Evolutionary conservation across 345 rosid genomes (phyloP), one percentile per base, ranked within the genome.

Genomic region (Murraya paniculata): DNA sequence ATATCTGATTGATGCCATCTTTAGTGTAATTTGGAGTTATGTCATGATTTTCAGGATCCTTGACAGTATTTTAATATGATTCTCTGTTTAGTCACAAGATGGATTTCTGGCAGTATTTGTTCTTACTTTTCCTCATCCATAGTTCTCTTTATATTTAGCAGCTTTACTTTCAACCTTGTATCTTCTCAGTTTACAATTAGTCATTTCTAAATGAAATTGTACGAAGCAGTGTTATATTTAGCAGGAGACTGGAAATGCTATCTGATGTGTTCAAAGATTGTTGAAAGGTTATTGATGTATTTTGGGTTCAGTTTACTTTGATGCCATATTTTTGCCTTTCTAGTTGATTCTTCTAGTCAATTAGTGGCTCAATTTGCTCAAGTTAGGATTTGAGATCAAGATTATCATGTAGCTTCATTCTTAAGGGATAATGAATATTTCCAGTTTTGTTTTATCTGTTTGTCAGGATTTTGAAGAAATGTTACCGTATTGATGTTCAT

Each of bases 401-500:
- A 68, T 58, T 68, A 27, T 68, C 24, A 9, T 77, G 9, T 58
- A 58, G 57, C 31, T 64, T 72, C 69, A 62, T 64, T 28, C 57
- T 61, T 22, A n/a, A 61, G 39, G 60, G 65, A 62, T 50, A 27
- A 75, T 18, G 53, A 73, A 59, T 62, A 50, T 68, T 64, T 58
- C n/a, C 73, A 50, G 75, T 18, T 30, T 18, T 55, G 1, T 41
- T n/a, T 25, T n/a, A 11, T 66, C 30, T 48, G 55, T 6, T 50
- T 25, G 22, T n/a, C 36, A 39, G 22, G 24, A 62, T 56, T 53
- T 9, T 38, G 74, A 59, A 50, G 41, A 72, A 24, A 33, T 74
- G 77, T 64, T 60, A 71, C 53, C 61, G 18, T 66, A 4, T 48
- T 60, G 19, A 53, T 68, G 14, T 30, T 56, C 36, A 27, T 81